These are phyloP conservation scores for Tagetes patula DNA, from an alignment of 129 eudicot species.

Conservation along the genomic window DNA sequence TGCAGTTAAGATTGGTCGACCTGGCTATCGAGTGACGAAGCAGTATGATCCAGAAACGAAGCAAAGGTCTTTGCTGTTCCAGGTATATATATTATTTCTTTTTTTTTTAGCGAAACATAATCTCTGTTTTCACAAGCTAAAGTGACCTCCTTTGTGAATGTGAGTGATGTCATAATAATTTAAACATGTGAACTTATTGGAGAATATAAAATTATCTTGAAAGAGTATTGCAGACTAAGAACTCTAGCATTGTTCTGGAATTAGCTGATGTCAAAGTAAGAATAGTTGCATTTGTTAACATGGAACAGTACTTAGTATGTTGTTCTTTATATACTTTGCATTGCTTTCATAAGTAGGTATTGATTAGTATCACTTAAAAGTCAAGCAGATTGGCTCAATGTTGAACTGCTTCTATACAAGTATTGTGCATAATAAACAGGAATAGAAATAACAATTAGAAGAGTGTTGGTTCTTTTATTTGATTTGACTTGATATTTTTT, in stretches of 20 bases:
- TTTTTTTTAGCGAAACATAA: neutral
- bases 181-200: neutral
- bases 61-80: constrained; percentile 91
- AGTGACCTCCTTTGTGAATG: neutral
- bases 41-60: constrained; percentile 91
- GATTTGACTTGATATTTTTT: too few species aligned
- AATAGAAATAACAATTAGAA: too few species aligned
- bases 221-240: neutral
- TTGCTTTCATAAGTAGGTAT: neutral
- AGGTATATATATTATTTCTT: constrained; percentile 38
- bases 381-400: neutral
- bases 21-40: constrained; percentile 91
- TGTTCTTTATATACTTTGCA: neutral
- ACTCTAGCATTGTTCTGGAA: neutral
- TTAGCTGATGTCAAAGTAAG: constrained; percentile 15
- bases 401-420: neutral
- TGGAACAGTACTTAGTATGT: neutral
- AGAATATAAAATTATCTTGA: neutral
- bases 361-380: neutral
- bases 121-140: neutral
- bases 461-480: neutral
- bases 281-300: neutral
- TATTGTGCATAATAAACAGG: neutral
- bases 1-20: constrained; percentile 94
- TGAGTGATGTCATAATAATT: neutral